Percentiles rank a stretch among this genome's conserved stretches.
phyloP scores from a whole-genome alignment of 257 asterid species.

The Osmanthus fragrans region DNA sequence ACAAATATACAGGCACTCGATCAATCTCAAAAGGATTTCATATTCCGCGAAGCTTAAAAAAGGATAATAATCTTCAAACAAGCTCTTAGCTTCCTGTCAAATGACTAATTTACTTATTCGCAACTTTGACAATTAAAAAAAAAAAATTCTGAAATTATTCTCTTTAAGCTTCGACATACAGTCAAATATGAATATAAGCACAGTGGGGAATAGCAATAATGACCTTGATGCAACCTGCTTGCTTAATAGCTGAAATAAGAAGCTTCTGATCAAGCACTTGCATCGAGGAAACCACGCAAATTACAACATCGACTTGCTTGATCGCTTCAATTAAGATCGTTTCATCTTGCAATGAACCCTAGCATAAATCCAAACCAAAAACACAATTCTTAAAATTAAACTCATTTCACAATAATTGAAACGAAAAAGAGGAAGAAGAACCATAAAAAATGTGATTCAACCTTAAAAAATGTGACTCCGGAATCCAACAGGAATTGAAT shows the following conservation, averaged over 20 bases:
- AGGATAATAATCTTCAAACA: background rate
- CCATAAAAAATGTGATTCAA: conserved; percentile 14
- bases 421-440: background rate
- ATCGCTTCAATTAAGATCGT: conserved; percentile 52
- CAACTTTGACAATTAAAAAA: background rate
- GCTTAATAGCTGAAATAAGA: conserved; percentile 68
- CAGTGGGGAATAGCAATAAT: background rate
- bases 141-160: background rate
- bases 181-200: background rate
- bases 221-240: conserved; percentile 82
- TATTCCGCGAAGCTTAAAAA: background rate
- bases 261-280: conserved; percentile 72
- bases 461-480: conserved; percentile 62
- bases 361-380: background rate
- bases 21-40: background rate
- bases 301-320: conserved; percentile 75
- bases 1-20: background rate
- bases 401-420: background rate
- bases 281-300: conserved; percentile 74
- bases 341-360: conserved; percentile 91
- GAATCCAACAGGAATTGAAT: conserved; percentile 50
- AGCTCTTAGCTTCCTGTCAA: background rate
- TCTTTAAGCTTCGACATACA: background rate
- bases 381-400: background rate
- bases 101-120: background rate